A percentile compares a stretch with the other conserved stretches of the same genome.
Conservation (phyloP, 2,329 filamentous ascomycete genomes). For the Sporothrix brasiliensis region DNA sequence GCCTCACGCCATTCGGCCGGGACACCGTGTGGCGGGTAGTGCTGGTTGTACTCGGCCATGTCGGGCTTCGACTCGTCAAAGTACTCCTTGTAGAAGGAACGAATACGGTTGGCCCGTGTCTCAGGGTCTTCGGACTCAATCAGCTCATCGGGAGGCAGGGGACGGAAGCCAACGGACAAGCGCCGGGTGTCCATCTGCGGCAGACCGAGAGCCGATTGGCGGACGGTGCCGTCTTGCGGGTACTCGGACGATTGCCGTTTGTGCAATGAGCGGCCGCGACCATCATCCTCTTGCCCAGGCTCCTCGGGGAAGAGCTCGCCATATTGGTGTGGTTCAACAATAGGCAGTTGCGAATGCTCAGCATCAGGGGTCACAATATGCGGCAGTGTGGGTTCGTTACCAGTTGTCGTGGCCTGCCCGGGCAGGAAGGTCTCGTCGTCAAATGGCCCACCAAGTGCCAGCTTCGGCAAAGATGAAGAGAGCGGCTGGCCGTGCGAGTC, state of each 20-base stretch:
- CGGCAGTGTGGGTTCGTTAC: conserved; percentile 16
- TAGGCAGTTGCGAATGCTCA: conserved; percentile 34
- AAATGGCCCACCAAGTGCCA: conserved; percentile 30
- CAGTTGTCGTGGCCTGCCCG: conserved; percentile 25
- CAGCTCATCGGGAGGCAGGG: conserved; percentile 83
- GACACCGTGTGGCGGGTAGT: conserved; percentile 35
- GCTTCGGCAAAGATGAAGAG: conserved; percentile 26
- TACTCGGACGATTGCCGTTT: conserved; percentile 41
- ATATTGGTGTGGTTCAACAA: conserved; percentile 40
- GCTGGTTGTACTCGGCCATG: conserved; percentile 39
- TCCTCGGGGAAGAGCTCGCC: conserved; percentile 35
- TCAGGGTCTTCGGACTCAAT: conserved; percentile 84
- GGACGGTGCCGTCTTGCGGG: conserved; percentile 32
- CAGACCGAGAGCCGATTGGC: conserved; percentile 52
- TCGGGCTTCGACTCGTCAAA: conserved; percentile 76
- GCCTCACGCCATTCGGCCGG: conserved; percentile 28
- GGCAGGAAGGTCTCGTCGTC: conserved; percentile 30
- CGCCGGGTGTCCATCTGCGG: conserved; percentile 60
- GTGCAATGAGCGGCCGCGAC: conserved; percentile 33
- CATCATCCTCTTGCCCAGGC: conserved; percentile 39
- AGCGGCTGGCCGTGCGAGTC: neutral
- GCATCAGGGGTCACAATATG: conserved; percentile 21
- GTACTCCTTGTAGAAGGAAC: conserved; percentile 99
- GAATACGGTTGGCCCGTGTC: conserved; percentile 90
- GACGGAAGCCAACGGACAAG: conserved; percentile 74